Evolutionary conservation across 495 filamentous ascomycete species (phyloP), one percentile per base, ranked within the genome.

Genomic region (Tuber umbilicatum): DNA sequence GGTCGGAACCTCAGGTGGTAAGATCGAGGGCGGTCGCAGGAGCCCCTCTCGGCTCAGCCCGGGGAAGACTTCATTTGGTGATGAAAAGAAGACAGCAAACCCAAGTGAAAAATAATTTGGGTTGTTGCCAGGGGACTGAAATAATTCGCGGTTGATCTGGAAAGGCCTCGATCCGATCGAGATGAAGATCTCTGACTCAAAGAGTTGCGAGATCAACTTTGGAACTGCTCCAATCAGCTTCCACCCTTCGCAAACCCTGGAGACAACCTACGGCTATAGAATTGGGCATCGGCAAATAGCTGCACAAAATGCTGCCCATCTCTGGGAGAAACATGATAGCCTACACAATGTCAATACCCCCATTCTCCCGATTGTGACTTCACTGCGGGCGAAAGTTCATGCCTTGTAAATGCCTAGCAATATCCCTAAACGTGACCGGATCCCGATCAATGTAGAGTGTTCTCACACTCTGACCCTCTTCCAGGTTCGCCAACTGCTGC

Each of bases 101-200:
- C 94, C 94, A 10, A 99, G 88, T 9, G 93, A 90, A 86, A 99
- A 99, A 87, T 94, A 99, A 84, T 99, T 99, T 9, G 93, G 94
- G 41, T 89, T 90, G 83, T 99, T 93, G 6, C 95, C 94, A 17
- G 92, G 92, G 38, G 86, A 86, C 17, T 89, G 90, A 84, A 99
- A 97, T 74, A 97, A 87, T 78, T 97, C 93, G 42, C 93, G 90
- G 5, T 94, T 91, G 71, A 99, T 93, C 79, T 93, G 91, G 84
- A 99, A 99, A 78, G 93, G 88, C 37, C 87, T 88, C 72, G 91
- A 89, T 73, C 94, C 94, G 77, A 99, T 93, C 47, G 91, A 90
- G 78, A 97, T 93, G 85, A 91, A 95, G 82, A 97, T 96, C 78
- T 92, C 91, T 64, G 94, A 92, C 79, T 94, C 92, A 83, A 96